Evolutionary conservation across 768 basidiomycete genomes (phyloP).

Genomic region (Kwoniella botswanensis): DNA sequence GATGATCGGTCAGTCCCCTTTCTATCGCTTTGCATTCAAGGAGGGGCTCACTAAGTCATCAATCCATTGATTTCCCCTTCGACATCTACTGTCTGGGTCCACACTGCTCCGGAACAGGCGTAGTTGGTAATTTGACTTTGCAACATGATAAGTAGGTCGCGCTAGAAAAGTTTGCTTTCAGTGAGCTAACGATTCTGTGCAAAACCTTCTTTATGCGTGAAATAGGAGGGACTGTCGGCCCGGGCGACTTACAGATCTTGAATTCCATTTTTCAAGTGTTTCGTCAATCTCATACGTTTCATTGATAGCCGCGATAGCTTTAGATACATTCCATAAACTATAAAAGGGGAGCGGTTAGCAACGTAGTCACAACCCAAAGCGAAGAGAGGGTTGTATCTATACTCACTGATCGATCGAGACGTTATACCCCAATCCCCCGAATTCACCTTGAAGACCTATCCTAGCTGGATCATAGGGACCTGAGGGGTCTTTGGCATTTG

Average conservation of each 20-base stretch:
- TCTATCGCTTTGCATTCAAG: too few relatives aligned
- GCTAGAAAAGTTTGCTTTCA: neutral
- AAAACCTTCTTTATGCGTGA: neutral
- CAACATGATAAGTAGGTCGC: conserved; percentile 11
- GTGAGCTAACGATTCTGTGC: too few relatives aligned
- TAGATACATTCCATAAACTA: conserved; percentile 36
- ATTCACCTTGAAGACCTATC: conserved; percentile 42
- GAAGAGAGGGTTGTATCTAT: too few relatives aligned
- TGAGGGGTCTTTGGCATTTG: conserved; percentile 1
- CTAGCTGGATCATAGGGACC: conserved; percentile 30
- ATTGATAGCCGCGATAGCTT: conserved; percentile 30
- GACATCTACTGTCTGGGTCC: conserved; percentile 40
- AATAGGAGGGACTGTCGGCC: neutral
- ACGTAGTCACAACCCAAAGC: too few relatives aligned
- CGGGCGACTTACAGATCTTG: conserved; percentile 17
- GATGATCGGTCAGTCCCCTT: neutral
- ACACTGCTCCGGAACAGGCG: conserved; percentile 36
- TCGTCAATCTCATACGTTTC: conserved; percentile 36
- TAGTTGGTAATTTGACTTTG: conserved; percentile 15
- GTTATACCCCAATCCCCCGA: conserved; percentile 33
- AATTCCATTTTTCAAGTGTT: conserved; percentile 28
- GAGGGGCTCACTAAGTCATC: conserved; percentile 32
- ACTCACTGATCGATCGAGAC: conserved; percentile 39
- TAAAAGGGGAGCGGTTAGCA: neutral
- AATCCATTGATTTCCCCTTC: conserved; percentile 41